These are phyloP conservation scores for Thelonectria blattea DNA, from an alignment of 2,329 filamentous ascomycete genomes.

Conservation along the genomic window DNA sequence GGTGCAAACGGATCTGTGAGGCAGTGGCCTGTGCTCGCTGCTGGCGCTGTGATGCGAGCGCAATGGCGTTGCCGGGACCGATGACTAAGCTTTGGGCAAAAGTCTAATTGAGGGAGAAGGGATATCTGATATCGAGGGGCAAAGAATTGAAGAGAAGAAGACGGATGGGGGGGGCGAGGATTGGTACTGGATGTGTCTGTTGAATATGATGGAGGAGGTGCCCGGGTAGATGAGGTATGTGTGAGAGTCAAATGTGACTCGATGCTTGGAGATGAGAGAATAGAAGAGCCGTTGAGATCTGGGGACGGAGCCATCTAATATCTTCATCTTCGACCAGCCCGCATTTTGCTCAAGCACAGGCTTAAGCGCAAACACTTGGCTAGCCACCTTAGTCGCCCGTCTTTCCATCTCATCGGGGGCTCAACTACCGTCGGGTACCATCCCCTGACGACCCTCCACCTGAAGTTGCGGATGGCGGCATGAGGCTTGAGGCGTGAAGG, in stretches of 20 bases:
- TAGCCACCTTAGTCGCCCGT: slow-evolving; percentile 10
- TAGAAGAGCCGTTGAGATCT: slow-evolving; percentile 13
- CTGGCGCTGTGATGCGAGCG: background rate
- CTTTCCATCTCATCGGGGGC: slow-evolving; percentile 11
- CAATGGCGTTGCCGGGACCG: background rate
- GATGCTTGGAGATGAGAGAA: slow-evolving; percentile 5
- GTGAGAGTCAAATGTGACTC: slow-evolving; percentile 1
- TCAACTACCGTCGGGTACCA: slow-evolving; percentile 16
- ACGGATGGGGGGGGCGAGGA: background rate
- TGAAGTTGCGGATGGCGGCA: slow-evolving; percentile 17
- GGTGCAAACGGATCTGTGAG: background rate
- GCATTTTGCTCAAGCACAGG: slow-evolving; percentile 6
- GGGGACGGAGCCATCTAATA: slow-evolving; percentile 21
- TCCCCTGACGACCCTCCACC: slow-evolving; percentile 15
- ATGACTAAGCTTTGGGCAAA: slow-evolving; percentile 16
- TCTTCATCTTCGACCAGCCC: slow-evolving; percentile 10
- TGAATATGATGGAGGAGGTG: background rate
- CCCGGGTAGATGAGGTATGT: background rate
- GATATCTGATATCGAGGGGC: background rate
- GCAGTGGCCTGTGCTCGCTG: slow-evolving; percentile 5
- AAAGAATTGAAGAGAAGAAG: background rate
- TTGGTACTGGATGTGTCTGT: background rate
- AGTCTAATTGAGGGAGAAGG: background rate
- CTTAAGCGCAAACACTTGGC: slow-evolving; percentile 5
- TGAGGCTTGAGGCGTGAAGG: slow-evolving; percentile 8